These are phyloP conservation scores for Trichosanthes cucumerina DNA, from an alignment of 306 rosid genomes.

Conservation along the genomic window DNA sequence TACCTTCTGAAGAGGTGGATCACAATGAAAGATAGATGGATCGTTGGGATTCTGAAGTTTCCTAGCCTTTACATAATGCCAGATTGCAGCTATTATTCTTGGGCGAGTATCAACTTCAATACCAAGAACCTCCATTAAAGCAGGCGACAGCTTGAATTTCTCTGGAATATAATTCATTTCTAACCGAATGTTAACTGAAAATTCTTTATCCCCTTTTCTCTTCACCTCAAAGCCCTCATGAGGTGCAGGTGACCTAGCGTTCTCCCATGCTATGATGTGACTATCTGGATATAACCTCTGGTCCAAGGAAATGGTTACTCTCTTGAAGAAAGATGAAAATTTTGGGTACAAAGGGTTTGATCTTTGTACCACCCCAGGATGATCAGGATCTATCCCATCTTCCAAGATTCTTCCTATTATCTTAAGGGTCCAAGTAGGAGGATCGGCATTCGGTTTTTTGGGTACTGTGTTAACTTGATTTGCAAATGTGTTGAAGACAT, in stretches of 20 bases:
- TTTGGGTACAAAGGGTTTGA: constrained; percentile 73
- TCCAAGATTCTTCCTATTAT: constrained; percentile 93
- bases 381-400: constrained; percentile 97
- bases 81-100: constrained; percentile 84
- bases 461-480: constrained; percentile 77
- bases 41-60: constrained; percentile 82
- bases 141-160: constrained; percentile 82
- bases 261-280: constrained; percentile 77
- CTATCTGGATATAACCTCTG: constrained; percentile 89
- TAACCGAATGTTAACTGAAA: constrained; percentile 56
- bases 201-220: constrained; percentile 93
- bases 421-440: constrained; percentile 94
- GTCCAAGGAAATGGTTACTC: constrained; percentile 84
- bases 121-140: constrained; percentile 93
- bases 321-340: constrained; percentile 85
- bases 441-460: constrained; percentile 73
- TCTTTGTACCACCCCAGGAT: constrained; percentile 74
- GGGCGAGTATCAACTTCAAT: constrained; percentile 99
- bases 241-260: constrained; percentile 68
- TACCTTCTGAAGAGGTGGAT: constrained; percentile 83
- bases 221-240: constrained; percentile 99
- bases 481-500: constrained; percentile 83
- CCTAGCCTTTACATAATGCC: constrained; percentile 99
- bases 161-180: constrained; percentile 94
- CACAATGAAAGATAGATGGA: constrained; percentile 74